A percentile compares a stretch with the other conserved stretches of the same genome.
Evolutionary conservation across 176 grass and related monocot genomes (phyloP).

Genomic region (Oropetium thomaeum): DNA sequence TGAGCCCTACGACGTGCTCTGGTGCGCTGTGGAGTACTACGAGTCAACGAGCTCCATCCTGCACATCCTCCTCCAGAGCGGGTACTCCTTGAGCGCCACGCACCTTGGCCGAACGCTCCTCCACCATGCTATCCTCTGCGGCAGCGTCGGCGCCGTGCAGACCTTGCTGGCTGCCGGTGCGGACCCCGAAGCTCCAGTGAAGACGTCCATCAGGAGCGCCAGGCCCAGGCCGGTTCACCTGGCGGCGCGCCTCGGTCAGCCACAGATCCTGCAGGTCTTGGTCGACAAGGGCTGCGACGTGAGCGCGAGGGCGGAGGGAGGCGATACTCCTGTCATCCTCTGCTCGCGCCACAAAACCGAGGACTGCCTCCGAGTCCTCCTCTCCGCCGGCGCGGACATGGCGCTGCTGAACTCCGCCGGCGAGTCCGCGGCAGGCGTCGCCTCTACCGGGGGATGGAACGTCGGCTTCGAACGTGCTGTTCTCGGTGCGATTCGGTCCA

Average conservation of each 20-base stretch:
- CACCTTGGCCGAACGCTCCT: constrained; percentile 69
- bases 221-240: constrained; percentile 67
- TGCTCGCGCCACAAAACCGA: constrained; percentile 51
- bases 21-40: constrained; percentile 96
- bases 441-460: constrained; percentile 50
- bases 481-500: constrained; percentile 43
- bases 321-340: constrained; percentile 58
- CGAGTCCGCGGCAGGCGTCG: constrained; percentile 42
- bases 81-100: constrained; percentile 25
- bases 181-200: constrained; percentile 57
- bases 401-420: constrained; percentile 56
- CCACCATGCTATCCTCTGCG: constrained; percentile 93
- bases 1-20: constrained; percentile 67
- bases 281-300: constrained; percentile 55
- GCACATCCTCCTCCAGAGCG: constrained; percentile 63
- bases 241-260: constrained; percentile 61
- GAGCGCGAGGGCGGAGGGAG: constrained; percentile 54
- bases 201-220: constrained; percentile 45
- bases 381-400: constrained; percentile 56
- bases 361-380: constrained; percentile 67
- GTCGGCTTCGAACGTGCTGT: constrained; percentile 46
- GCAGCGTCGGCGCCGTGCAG: constrained; percentile 53
- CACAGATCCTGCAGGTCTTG: constrained; percentile 53
- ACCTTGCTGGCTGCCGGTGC: constrained; percentile 57
- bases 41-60: constrained; percentile 73